Conservation (phyloP, 208 protist genomes). For the Acanthamoeba quina region DNA sequence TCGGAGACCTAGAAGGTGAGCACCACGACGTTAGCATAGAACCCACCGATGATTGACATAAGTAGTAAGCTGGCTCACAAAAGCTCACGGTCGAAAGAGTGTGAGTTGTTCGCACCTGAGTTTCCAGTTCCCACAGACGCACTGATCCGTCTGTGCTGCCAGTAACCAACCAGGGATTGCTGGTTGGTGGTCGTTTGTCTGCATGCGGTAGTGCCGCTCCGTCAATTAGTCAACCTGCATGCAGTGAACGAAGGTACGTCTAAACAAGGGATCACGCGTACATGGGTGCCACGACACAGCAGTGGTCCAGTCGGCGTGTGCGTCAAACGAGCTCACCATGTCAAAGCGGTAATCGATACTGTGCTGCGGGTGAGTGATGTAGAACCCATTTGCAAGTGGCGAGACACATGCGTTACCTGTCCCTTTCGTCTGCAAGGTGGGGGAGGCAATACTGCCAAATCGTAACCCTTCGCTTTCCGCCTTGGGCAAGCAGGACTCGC, state of each 20-base stretch:
- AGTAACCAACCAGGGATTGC: background rate
- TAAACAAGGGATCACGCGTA: background rate
- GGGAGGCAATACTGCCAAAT: slow-evolving; percentile 33
- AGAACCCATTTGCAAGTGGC: background rate
- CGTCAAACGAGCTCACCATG: background rate
- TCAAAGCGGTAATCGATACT: slow-evolving; percentile 12
- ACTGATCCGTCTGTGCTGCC: slow-evolving; percentile 46
- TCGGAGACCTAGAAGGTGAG: background rate
- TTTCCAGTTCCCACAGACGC: background rate
- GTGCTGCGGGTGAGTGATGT: background rate
- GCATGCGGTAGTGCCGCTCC: no score
- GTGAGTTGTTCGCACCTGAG: background rate
- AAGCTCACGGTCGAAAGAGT: background rate
- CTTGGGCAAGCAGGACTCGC: slow-evolving; percentile 1
- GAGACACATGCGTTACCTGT: background rate
- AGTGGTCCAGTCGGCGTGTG: slow-evolving; percentile 15
- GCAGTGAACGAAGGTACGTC: background rate
- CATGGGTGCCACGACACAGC: slow-evolving; percentile 33
- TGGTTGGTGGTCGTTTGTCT: slow-evolving; percentile 12
- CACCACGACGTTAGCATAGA: background rate
- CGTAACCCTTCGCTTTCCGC: slow-evolving; percentile 20
- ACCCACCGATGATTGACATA: no score
- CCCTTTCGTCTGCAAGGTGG: background rate
- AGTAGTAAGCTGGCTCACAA: background rate
- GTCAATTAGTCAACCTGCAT: background rate